Percentiles rank a stretch among this genome's conserved stretches.
Conservation (phyloP, 495 filamentous ascomycete species). For the Staphylotrichum longicolle region DNA sequence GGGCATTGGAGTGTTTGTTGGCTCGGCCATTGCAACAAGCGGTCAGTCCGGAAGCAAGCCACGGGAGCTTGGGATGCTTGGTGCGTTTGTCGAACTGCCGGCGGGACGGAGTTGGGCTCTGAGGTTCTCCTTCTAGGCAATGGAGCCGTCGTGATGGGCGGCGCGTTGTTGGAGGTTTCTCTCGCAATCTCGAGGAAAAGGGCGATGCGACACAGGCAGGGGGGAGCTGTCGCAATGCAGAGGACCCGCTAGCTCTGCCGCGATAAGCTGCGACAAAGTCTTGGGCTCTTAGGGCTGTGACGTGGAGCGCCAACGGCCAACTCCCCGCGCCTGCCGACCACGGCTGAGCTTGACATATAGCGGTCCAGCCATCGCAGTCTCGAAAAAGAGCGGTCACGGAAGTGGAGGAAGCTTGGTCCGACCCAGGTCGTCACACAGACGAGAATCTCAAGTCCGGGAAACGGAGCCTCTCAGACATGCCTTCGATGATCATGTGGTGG, state of each 20-base stretch:
- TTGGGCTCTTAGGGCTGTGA: neutral
- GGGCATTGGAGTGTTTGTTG: conserved; percentile 49
- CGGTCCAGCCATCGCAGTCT: neutral
- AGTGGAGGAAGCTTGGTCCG: neutral
- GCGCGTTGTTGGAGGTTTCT: neutral
- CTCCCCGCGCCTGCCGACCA: neutral
- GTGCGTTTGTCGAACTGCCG: too few relatives aligned
- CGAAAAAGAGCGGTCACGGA: conserved; percentile 11
- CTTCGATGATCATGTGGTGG: conserved; percentile 14
- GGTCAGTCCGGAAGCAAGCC: neutral
- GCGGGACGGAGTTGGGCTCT: neutral
- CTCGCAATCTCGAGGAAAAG: neutral
- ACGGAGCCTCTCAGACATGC: conserved; percentile 4
- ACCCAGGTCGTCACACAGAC: conserved; percentile 2
- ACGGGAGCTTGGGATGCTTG: too few relatives aligned
- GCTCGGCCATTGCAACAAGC: conserved; percentile 45
- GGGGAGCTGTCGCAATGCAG: conserved; percentile 14
- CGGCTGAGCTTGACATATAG: neutral
- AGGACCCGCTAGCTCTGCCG: conserved; percentile 17
- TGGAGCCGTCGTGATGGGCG: too few relatives aligned
- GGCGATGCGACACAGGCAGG: conserved; percentile 17
- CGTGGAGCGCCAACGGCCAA: conserved; percentile 6
- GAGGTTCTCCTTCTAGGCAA: too few relatives aligned
- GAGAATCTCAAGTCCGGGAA: neutral
- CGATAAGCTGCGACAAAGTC: conserved; percentile 20